Base-by-base conservation (phyloP, 768 basidiomycete species). In the Grammothele lineata region DNA sequence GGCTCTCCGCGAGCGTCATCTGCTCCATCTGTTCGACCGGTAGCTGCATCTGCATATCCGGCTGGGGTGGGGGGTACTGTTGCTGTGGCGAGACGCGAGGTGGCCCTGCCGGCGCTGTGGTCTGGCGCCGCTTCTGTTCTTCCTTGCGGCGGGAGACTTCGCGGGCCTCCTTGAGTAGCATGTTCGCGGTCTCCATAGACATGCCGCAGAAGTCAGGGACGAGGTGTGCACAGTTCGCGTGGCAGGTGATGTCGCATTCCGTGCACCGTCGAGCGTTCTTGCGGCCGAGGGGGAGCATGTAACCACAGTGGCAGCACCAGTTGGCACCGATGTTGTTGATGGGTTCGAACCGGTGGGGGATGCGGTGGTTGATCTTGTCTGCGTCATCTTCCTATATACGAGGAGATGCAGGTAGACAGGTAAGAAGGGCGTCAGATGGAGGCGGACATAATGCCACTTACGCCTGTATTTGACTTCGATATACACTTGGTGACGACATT, bases 401-500 rank as follows among this genome's bases (percentile, higher is more conserved):
- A 40, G n/a, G n/a, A n/a, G n/a, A n/a, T n/a, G n/a, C n/a, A n/a
- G n/a, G n/a, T n/a, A n/a, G n/a, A n/a, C n/a, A n/a, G n/a, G n/a
- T 36, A 8, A 36, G 12, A n/a, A 36, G 7, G 9, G 35, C 18
- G 35, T 17, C 8, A 9, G 27, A 7, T 30, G 8, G 27, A 30
- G n/a, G n/a, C 27, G 26, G 23, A n/a, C 26, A 9, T 3, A 9
- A 43, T 21, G 37, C 40, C 7, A 77, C 85, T 61, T 68, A 95
- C 95, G 56, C 92, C 94, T 34, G 87, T 83, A 62, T 89, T 93
- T 30, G 92, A 92, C 67, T 97, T 97, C 22, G 92, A 93, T 58
- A 99, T 97, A 72, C 96, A 99, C 68, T 98, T 99, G 4, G 96
- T 99, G 57, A 98, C 92, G 18, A 98, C 95, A 66, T 98, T 97